A percentile compares a stretch with the other conserved stretches of the same genome.
Conservation (phyloP, 2,329 filamentous ascomycete genomes). For the Penicillium decumbens region DNA sequence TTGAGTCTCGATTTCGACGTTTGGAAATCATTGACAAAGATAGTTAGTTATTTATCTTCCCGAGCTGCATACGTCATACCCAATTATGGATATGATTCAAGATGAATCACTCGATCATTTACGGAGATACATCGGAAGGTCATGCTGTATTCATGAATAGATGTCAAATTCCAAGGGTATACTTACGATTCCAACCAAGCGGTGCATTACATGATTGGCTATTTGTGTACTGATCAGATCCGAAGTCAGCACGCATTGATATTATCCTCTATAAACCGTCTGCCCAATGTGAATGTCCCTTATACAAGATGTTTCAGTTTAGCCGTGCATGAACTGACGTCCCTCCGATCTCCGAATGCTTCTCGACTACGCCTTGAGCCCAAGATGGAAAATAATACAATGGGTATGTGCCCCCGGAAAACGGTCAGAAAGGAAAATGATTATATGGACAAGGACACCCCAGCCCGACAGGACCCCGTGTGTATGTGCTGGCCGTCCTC, state of each 20-base stretch:
- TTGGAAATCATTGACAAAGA: neutral
- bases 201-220: neutral
- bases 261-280: slow-evolving; percentile 19
- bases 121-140: neutral
- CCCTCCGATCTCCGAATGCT: neutral
- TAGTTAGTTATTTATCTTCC: too few relatives aligned
- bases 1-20: neutral
- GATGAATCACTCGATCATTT: too few relatives aligned
- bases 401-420: slow-evolving; percentile 12
- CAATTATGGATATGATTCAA: too few relatives aligned
- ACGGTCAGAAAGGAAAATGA: slow-evolving; percentile 6
- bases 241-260: slow-evolving; percentile 3
- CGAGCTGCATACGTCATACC: too few relatives aligned
- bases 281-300: slow-evolving; percentile 17
- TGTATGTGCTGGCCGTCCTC: slow-evolving; percentile 14
- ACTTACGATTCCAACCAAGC: neutral
- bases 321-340: neutral
- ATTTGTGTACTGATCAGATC: neutral
- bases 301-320: slow-evolving; percentile 16
- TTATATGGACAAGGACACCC: slow-evolving; percentile 17
- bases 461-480: slow-evolving; percentile 6
- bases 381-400: slow-evolving; percentile 9
- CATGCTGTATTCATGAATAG: neutral
- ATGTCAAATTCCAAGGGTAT: neutral
- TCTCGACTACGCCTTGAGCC: slow-evolving; percentile 6